These are phyloP conservation scores for Leptomonas seymouri DNA, from an alignment of 208 protist genomes.

Conservation along the genomic window DNA sequence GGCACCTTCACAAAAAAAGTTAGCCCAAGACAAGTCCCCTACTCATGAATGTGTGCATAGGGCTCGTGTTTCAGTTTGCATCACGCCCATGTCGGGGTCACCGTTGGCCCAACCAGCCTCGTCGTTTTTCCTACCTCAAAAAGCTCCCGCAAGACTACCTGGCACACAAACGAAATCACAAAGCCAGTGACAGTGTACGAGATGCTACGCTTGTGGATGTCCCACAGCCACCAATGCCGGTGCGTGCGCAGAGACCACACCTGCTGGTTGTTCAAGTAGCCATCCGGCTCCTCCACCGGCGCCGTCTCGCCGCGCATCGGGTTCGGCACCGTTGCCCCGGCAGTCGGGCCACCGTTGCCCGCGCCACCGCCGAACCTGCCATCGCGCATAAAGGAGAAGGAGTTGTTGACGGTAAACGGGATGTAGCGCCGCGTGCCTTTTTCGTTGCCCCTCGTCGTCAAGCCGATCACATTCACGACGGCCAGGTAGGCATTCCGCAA, in stretches of 20 bases:
- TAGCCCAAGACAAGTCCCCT: no score
- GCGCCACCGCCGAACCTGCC: not conserved
- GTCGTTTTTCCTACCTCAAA: slow-evolving; percentile 28
- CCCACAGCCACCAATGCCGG: slow-evolving; percentile 78
- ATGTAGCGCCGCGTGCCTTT: slow-evolving; percentile 23
- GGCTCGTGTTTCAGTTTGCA: no score
- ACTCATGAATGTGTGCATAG: no score
- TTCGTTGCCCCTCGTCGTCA: slow-evolving; percentile 39
- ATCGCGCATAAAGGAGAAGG: slow-evolving; percentile 27
- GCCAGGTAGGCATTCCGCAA: slow-evolving; percentile 33
- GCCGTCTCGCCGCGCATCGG: slow-evolving; percentile 12
- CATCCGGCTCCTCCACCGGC: slow-evolving; percentile 35
- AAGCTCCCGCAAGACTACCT: slow-evolving; percentile 37
- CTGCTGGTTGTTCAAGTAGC: slow-evolving; percentile 43
- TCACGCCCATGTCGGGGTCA: no score
- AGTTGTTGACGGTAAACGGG: slow-evolving; percentile 39
- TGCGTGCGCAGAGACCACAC: slow-evolving; percentile 68
- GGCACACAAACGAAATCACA: slow-evolving; percentile 43
- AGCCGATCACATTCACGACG: slow-evolving; percentile 33
- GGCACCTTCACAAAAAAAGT: no score
- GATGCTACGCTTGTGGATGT: slow-evolving; percentile 52
- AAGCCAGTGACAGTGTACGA: slow-evolving; percentile 59
- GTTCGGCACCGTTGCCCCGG: not conserved
- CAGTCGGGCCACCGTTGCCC: not conserved
- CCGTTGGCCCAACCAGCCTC: not conserved